phyloP scores from a whole-genome alignment of 306 rosid genomes.

The Herpetospermum pedunculosum region DNA sequence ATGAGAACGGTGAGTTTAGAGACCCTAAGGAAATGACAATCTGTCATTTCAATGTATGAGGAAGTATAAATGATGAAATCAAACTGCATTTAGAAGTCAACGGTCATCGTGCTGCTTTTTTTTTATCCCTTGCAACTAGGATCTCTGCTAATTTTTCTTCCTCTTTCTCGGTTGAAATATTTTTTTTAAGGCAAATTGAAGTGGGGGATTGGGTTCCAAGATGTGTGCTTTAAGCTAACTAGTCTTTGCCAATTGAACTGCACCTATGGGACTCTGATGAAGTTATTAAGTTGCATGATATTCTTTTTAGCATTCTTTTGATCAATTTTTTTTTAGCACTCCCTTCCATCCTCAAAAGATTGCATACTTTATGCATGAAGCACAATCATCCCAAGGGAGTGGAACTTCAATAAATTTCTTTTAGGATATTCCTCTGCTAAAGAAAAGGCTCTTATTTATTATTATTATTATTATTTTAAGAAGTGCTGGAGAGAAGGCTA shows the following conservation, averaged over 20 bases:
- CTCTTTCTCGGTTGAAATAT: background rate
- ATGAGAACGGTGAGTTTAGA: constrained; percentile 86
- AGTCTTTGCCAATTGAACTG: background rate
- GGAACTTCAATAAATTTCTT: background rate
- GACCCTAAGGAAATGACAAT: background rate
- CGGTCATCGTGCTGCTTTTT: background rate
- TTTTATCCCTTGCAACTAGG: background rate
- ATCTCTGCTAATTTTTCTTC: background rate
- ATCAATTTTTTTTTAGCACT: background rate
- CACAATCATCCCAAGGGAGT: background rate
- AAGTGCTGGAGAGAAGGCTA: background rate
- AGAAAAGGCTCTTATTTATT: background rate
- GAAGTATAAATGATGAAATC: background rate
- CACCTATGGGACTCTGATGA: background rate
- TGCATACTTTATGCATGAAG: background rate
- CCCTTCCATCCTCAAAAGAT: background rate
- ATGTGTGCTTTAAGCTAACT: background rate
- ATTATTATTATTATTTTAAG: background rate
- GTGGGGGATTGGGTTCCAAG: background rate
- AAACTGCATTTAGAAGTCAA: background rate
- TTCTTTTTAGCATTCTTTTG: background rate
- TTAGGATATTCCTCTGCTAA: background rate
- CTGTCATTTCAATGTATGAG: background rate
- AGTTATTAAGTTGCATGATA: background rate
- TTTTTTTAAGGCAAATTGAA: background rate